These are phyloP conservation scores for Thalassiosira profunda DNA, from an alignment of 108 stramenopile genomes.

Conservation along the genomic window DNA sequence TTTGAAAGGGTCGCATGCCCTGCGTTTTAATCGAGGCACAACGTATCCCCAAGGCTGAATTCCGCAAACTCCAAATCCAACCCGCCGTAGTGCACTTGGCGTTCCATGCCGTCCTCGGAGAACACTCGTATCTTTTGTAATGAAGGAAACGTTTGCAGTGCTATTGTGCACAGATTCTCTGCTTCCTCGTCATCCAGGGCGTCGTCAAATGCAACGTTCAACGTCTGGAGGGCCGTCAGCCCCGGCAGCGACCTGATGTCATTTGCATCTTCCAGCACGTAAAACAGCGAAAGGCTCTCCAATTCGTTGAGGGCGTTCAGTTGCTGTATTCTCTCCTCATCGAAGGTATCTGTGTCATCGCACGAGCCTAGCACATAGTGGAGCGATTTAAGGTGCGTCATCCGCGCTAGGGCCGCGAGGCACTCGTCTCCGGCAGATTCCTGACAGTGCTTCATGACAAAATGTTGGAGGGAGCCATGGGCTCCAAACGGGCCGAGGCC, in stretches of 20 bases:
- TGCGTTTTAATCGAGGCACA: constrained; percentile 29
- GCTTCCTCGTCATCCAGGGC: constrained; percentile 11
- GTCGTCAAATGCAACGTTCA: constrained; percentile 5
- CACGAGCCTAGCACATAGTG: background rate
- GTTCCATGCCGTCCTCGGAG: constrained; percentile 31
- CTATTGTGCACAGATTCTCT: constrained; percentile 12
- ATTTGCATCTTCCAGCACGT: background rate
- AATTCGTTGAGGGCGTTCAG: background rate
- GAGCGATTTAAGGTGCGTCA: background rate
- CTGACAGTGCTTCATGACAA: background rate
- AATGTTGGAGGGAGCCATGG: background rate
- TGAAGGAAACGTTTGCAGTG: constrained; percentile 15
- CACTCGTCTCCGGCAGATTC: constrained; percentile 1
- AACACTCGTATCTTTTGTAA: constrained; percentile 32
- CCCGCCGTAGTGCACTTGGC: constrained; percentile 3
- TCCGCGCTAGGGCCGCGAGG: background rate
- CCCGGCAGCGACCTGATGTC: background rate
- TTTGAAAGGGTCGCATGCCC: too few species aligned
- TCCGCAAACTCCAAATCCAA: constrained; percentile 32
- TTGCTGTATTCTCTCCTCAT: background rate
- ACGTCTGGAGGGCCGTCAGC: background rate
- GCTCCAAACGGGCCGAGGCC: background rate
- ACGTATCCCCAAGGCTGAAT: constrained; percentile 31
- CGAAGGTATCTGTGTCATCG: background rate
- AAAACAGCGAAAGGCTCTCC: background rate